Base-by-base conservation (phyloP, 1,139 yeast genomes). In the Hyphopichia fennica region DNA sequence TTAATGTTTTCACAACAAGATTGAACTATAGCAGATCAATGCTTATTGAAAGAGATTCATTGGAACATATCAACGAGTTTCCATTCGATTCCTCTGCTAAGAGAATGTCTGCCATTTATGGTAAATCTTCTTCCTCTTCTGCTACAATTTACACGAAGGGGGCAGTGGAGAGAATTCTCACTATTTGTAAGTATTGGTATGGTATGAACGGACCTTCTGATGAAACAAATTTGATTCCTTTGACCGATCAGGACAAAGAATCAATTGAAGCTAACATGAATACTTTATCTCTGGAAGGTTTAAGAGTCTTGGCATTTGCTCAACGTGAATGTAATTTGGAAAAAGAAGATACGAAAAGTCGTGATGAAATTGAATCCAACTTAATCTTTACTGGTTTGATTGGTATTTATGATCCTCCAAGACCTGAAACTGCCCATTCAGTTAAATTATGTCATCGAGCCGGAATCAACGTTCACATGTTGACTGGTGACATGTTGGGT, bases 401-500 rank as follows among this genome's bases (percentile, higher is more conserved):
- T 51, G 95, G 95, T 47, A 85, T 87, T 48, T 86, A 87, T 59
- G 95, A 87, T 60, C 95, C 95, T 19, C 95, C 95, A 42, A 75
- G 95, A 54, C 71, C 73, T 8, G 93, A 86, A 66, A 79, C 90
- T 16, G 81, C 84, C 14, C 75, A 69, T 10, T 81, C 89, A 3
- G 95, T 87, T 31, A 75, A 75, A 51, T 63, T 69, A 50, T 86
- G 93, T 58, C 91, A 85, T 56, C 68, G 62, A 38, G 95, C 95
- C 17, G 95, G 95, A 42, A 83, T 87, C 51, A 82, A 82, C 52
- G 95, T 87, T 37, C 90, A 83, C 53, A 87, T 87, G 95, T 78
- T 87, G 41, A 87, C 95, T 20, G 95, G 95, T 51, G 95, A 87
- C 57, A 93, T 85, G 56, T 88, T 88, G 3, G 86, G 87, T 35